phyloP scores from a whole-genome alignment of 352 stramenopile genomes.

The Pythium diclinum region DNA sequence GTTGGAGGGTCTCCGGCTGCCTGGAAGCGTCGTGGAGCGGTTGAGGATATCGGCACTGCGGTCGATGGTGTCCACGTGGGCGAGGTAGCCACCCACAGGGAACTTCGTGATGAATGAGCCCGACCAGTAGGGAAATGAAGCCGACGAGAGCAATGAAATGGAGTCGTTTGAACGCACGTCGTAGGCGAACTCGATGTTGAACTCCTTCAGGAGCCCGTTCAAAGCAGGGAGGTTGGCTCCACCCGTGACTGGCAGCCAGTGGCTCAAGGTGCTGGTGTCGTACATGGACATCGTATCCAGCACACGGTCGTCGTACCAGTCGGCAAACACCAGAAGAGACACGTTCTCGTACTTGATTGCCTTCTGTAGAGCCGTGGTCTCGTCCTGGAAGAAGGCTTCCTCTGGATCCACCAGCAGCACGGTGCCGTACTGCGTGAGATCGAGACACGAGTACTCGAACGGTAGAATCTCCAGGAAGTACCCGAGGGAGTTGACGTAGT shows the following conservation, averaged over 20 bases:
- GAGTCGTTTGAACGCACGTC: conserved; percentile 49
- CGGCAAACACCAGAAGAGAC: conserved; percentile 70
- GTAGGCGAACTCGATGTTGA: conserved; percentile 65
- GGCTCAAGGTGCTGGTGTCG: conserved; percentile 78
- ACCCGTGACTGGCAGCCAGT: conserved; percentile 76
- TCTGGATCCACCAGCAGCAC: conserved; percentile 82
- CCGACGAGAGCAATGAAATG: conserved; percentile 42
- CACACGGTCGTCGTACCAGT: conserved; percentile 73
- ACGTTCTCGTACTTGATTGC: conserved; percentile 70
- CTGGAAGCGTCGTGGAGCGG: conserved; percentile 17
- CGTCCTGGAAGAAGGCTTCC: conserved; percentile 69
- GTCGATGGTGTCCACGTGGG: conserved; percentile 51
- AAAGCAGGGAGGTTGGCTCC: conserved; percentile 75
- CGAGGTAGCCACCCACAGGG: conserved; percentile 59
- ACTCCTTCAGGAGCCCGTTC: conserved; percentile 59
- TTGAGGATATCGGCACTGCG: conserved; percentile 55
- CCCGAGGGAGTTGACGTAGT: conserved; percentile 53
- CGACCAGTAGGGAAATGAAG: conserved; percentile 57
- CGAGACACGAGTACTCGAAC: conserved; percentile 75
- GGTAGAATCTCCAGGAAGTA: conserved; percentile 82
- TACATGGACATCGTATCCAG: conserved; percentile 69
- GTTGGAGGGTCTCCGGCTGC: background rate
- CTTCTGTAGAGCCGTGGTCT: conserved; percentile 50
- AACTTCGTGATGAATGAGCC: conserved; percentile 66
- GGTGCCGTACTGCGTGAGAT: conserved; percentile 64